Conservation (phyloP, 2,329 filamentous ascomycete genomes). For the Pestalotiopsis sp. region DNA sequence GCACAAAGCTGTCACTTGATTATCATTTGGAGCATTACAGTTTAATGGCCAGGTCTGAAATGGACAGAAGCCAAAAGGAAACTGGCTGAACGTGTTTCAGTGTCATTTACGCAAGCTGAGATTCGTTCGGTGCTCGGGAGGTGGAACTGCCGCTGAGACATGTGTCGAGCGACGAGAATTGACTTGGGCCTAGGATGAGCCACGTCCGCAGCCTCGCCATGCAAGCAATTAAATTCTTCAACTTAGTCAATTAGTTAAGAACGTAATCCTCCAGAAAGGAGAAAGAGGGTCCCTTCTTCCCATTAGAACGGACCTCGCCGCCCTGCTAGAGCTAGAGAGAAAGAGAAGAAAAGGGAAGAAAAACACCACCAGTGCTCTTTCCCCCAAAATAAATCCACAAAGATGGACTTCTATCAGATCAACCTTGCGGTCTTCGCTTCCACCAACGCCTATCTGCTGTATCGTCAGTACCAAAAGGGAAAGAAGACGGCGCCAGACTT, state of each 20-base stretch:
- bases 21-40: neutral
- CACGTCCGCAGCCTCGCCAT: neutral
- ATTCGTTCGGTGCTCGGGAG: neutral
- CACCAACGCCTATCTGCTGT: constrained; percentile 25
- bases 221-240: neutral
- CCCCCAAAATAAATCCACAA: neutral
- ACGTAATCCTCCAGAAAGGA: neutral
- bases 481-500: constrained; percentile 18
- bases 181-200: neutral
- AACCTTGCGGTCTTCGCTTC: constrained; percentile 25
- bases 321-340: neutral
- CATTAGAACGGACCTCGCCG: neutral
- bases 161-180: neutral
- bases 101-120: neutral
- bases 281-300: neutral
- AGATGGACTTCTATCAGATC: constrained; percentile 26
- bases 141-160: neutral
- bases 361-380: neutral
- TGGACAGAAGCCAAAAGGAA: neutral
- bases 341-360: neutral
- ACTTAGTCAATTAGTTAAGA: neutral
- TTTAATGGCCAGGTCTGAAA: neutral
- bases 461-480: constrained; percentile 22
- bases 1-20: neutral
- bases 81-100: neutral